Percentiles rank a stretch among this genome's conserved stretches.
Evolutionary conservation across 2,329 filamentous ascomycete genomes (phyloP).

Genomic region (Leptographium procerum): DNA sequence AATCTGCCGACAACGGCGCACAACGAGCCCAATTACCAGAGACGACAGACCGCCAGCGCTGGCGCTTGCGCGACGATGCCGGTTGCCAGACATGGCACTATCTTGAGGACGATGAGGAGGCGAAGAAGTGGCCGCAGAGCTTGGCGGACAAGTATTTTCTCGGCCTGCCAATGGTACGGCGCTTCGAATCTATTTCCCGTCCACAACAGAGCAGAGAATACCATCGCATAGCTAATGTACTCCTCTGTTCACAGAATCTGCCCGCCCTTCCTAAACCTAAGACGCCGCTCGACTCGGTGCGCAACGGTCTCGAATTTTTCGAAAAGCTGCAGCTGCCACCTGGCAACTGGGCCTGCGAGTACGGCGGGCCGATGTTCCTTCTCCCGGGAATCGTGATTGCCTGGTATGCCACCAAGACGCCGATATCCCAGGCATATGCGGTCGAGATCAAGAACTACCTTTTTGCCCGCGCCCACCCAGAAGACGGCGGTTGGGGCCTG

Average conservation of each 20-base stretch:
- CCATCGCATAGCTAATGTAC: neutral
- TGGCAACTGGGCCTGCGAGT: slow-evolving; percentile 95
- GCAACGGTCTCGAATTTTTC: slow-evolving; percentile 81
- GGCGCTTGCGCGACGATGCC: slow-evolving; percentile 72
- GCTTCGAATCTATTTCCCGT: neutral
- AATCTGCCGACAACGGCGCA: slow-evolving; percentile 13
- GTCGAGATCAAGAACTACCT: slow-evolving; percentile 91
- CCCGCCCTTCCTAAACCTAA: slow-evolving; percentile 60
- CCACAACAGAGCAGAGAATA: slow-evolving; percentile 4
- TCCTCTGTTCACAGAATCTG: slow-evolving; percentile 47
- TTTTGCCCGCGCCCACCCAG: slow-evolving; percentile 69
- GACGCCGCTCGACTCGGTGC: slow-evolving; percentile 63
- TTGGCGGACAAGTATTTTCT: slow-evolving; percentile 83
- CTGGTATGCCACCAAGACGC: slow-evolving; percentile 82
- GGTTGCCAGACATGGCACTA: slow-evolving; percentile 95
- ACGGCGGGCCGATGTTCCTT: slow-evolving; percentile 94
- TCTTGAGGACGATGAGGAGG: slow-evolving; percentile 59
- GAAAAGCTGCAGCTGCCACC: slow-evolving; percentile 77
- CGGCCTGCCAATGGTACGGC: slow-evolving; percentile 66
- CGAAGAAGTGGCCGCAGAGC: slow-evolving; percentile 72
- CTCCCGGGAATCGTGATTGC: slow-evolving; percentile 74
- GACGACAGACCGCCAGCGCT: slow-evolving; percentile 69
- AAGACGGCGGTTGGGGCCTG: slow-evolving; percentile 93
- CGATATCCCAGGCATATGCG: slow-evolving; percentile 66
- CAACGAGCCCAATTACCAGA: slow-evolving; percentile 14